A percentile compares a stretch with the other conserved stretches of the same genome.
Evolutionary conservation across 345 rosid species (phyloP).

Genomic region (Excoecaria cochinchinensis): DNA sequence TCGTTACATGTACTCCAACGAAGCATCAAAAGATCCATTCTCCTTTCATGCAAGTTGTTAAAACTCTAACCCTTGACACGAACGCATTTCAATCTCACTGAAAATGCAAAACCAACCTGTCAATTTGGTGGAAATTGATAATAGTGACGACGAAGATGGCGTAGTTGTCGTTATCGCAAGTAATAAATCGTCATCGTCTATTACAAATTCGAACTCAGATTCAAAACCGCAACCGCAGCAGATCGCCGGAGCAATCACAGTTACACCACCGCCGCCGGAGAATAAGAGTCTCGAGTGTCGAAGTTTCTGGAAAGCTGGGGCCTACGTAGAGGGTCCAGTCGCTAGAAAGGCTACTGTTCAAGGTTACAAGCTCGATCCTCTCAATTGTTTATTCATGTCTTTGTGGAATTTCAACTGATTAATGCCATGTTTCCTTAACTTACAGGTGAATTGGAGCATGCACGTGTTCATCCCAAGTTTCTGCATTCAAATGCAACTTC

Average conservation of each 20-base stretch:
- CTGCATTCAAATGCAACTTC: conserved; percentile 99
- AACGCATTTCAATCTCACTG: background rate
- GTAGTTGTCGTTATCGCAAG: background rate
- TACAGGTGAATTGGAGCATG: conserved; percentile 74
- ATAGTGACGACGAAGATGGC: conserved; percentile 50
- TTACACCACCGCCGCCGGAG: conserved; percentile 19
- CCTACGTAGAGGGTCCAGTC: conserved; percentile 27
- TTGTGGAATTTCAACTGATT: background rate
- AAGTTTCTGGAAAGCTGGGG: conserved; percentile 92
- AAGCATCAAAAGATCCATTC: too few species aligned
- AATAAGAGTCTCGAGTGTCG: conserved; percentile 45
- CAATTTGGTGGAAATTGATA: conserved; percentile 37
- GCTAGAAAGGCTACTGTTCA: conserved; percentile 20
- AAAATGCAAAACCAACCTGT: background rate
- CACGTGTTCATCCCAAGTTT: conserved; percentile 93
- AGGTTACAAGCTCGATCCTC: conserved; percentile 21
- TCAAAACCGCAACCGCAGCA: conserved; percentile 11
- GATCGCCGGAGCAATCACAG: conserved; percentile 10
- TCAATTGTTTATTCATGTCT: background rate
- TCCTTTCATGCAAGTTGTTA: background rate
- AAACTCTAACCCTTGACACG: background rate
- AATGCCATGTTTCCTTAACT: background rate
- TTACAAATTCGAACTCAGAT: background rate
- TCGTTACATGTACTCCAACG: too few species aligned
- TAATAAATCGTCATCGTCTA: background rate